A percentile compares a stretch with the other conserved stretches of the same genome.
phyloP scores from a whole-genome alignment of 257 asterid species.

The Coffea eugenioides region DNA sequence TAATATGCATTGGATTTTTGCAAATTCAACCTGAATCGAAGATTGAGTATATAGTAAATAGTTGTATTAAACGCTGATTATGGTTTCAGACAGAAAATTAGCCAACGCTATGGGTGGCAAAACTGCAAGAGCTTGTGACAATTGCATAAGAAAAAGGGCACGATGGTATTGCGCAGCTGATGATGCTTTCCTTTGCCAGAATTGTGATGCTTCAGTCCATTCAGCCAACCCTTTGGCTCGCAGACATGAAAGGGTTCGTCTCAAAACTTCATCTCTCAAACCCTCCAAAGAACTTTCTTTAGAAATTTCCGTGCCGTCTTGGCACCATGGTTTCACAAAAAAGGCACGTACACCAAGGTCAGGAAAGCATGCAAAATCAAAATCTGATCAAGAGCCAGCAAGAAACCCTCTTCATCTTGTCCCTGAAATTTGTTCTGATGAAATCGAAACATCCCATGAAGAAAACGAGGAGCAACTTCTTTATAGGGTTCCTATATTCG shows the following conservation, averaged over 20 bases:
- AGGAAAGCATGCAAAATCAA: constrained; percentile 25
- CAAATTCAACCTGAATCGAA: not conserved
- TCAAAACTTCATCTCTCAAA: constrained; percentile 39
- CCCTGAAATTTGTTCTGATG: constrained; percentile 63
- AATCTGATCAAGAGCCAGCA: not conserved
- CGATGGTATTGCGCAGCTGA: constrained; percentile 81
- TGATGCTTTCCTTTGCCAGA: constrained; percentile 80
- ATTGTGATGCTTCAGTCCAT: constrained; percentile 70
- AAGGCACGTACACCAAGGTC: constrained; percentile 69
- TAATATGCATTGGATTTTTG: constrained; percentile 15
- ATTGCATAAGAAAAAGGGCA: constrained; percentile 58
- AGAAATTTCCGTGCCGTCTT: constrained; percentile 35
- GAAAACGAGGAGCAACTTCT: constrained; percentile 64
- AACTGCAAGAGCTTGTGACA: constrained; percentile 73
- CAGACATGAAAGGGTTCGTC: constrained; percentile 75
- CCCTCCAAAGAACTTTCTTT: constrained; percentile 14
- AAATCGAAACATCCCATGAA: constrained; percentile 38
- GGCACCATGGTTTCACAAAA: constrained; percentile 66
- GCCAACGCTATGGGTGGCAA: constrained; percentile 62
- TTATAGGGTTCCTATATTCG: constrained; percentile 67
- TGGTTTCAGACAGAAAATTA: constrained; percentile 44
- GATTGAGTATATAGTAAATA: not conserved
- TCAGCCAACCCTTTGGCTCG: constrained; percentile 75
- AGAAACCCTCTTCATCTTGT: constrained; percentile 43
- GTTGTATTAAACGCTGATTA: constrained; percentile 7